A percentile compares a stretch with the other conserved stretches of the same genome.
These are phyloP conservation scores for Phytophthora syringae DNA, from an alignment of 352 stramenopile species.

Conservation along the genomic window DNA sequence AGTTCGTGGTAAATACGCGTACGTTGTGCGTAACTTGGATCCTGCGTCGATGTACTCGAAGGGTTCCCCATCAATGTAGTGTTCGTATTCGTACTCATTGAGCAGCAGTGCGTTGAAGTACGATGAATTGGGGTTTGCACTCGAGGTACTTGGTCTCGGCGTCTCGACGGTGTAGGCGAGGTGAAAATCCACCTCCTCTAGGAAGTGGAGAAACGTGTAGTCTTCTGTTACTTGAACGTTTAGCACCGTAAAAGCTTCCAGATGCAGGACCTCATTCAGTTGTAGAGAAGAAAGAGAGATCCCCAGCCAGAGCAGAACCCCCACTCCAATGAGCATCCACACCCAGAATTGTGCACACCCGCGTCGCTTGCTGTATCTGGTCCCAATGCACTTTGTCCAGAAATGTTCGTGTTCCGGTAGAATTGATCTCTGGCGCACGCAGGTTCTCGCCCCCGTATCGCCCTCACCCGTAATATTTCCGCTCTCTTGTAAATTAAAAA, in stretches of 20 bases:
- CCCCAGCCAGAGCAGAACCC: conserved; percentile 31
- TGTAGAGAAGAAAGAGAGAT: conserved; percentile 38
- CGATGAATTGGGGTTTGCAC: conserved; percentile 27
- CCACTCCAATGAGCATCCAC: conserved; percentile 43
- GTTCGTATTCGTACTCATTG: conserved; percentile 56
- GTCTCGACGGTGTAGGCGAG: conserved; percentile 57
- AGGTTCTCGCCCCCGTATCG: too few species aligned
- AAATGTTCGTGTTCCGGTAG: conserved; percentile 43
- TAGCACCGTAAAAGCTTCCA: conserved; percentile 62
- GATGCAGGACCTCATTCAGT: conserved; percentile 66
- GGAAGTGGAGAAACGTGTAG: conserved; percentile 60
- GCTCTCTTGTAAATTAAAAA: too few species aligned
- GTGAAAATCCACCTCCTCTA: conserved; percentile 64
- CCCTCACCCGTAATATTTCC: too few species aligned
- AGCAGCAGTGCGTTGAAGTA: conserved; percentile 71
- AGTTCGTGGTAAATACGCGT: conserved; percentile 49
- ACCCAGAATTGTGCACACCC: conserved; percentile 39
- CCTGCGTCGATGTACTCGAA: conserved; percentile 54
- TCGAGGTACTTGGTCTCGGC: conserved; percentile 17
- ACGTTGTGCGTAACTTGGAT: conserved; percentile 54
- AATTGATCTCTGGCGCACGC: too few species aligned
- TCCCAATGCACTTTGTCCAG: conserved; percentile 58
- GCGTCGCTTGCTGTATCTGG: conserved; percentile 38
- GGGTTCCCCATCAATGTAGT: conserved; percentile 58
- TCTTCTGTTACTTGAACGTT: conserved; percentile 58